Base-by-base conservation (phyloP, 148 eudicot species). In the Nepenthes gracilis region DNA sequence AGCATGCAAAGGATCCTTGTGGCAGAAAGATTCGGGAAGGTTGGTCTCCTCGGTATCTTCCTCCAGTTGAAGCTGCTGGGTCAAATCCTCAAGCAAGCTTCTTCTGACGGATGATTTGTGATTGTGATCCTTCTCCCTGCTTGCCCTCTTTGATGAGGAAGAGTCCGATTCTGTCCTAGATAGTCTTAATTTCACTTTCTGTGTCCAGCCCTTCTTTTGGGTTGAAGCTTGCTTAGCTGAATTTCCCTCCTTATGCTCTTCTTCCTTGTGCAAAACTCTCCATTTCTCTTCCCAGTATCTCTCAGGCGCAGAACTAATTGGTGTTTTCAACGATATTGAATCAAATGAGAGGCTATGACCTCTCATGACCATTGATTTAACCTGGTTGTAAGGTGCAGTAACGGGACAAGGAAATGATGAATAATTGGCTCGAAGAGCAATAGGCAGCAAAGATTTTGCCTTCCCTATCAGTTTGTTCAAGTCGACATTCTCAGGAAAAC, bases 221-320 rank as follows among this genome's bases (percentile, higher is more conserved):
- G 59, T 71, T 23, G 86, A 68, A 55, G 37, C 65, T 70, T 68
- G 58, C 68, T 75, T 75, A 13, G 65, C 62, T 13, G 67, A 51
- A 62, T 36, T 74, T 47, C 43, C 80, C 68, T 82, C 71, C 65
- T 74, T 74, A 35, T 68, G 61, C 72, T 86, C 81, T 79, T 84
- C 91, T 73, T 76, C 96, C 70, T 81, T 83, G 64, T 84, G 85
- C 58, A 80, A 36, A 80, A 74, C 84, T 72, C 99, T 81, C 99
- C 99, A 93, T 62, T 86, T 86, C 62, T 86, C 96, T 78, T 93
- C 99, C 99, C 99, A 93, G 60, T 93, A 93, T 64, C 89, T 93
- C 70, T 88, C 96, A 35, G 96, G 96, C 36, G 86, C 79, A 47
- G 60, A 57, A 66, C 66, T 74, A 43, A 79, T 59, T 23, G 86